Evolutionary conservation across 2,329 filamentous ascomycete genomes (phyloP), one percentile per base, ranked within the genome.

Genomic region (Zelopaecilomyces penicillatus): DNA sequence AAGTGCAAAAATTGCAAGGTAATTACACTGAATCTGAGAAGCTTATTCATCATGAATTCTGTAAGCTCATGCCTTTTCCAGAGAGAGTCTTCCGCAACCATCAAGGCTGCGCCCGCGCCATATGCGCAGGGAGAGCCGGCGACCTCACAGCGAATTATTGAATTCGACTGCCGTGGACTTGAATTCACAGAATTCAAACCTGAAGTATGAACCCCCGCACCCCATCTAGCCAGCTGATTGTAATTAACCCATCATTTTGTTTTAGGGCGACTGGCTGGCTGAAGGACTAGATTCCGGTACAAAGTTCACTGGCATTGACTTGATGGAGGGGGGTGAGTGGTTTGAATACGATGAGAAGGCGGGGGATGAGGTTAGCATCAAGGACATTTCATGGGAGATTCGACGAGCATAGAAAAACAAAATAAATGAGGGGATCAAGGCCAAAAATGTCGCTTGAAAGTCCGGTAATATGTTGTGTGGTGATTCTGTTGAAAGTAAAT

Each of bases 1-100:
- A 90, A 82, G 65, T 98, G 93, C 76, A 95, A 94, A 68, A 91
- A 93, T 62, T 98, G 93, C 82, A 94, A 93, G 79, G 89, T 93
- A 54, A 30, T 68, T 12, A 12, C 19, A 5, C 3, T 2, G 28
- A 26, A 7, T 29, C 38, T 53, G 7, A 11, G 5, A 19, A n/a
- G 33, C 0, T 9, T 9, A 2, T 3, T 10, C 30, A 40, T 2
- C 4, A 4, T 3, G 2, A 26, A 27, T 12, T 31, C 4, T 8
- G 19, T 32, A 32, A 11, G 34, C 34, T 34, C 11, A 10, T 34
- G 19, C 32, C 8, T 38, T 11, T 33, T 19, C 26, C 52, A 90
- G 87, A 76, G 86, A 64, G 86, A 93, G 63, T 87, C 88, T 12
- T 89, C 89, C 30, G 91, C 91, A 44, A 85, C 81, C 34, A 89